Percentiles rank a stretch among this genome's conserved stretches.
These are phyloP conservation scores for Fusarium sp. DNA, from an alignment of 2,329 filamentous ascomycete genomes.

Conservation along the genomic window DNA sequence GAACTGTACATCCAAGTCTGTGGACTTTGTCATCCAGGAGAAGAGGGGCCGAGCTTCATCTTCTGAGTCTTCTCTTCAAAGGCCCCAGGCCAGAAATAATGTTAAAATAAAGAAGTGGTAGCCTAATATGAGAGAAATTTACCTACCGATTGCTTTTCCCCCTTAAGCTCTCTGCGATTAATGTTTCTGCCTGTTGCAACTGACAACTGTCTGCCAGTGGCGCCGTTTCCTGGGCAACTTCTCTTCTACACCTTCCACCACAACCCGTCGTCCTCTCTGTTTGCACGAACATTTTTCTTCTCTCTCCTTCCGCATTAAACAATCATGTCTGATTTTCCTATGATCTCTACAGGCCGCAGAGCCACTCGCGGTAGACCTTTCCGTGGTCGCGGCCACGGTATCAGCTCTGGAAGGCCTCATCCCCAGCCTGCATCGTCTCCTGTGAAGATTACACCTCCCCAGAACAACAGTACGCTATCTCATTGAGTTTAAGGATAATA, in stretches of 20 bases:
- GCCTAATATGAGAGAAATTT: too few species aligned
- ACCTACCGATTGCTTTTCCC: too few species aligned
- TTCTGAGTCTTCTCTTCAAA: neutral
- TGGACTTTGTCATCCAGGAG: neutral
- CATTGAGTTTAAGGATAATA: rapidly evolving
- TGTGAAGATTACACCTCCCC: neutral
- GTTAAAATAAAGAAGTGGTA: neutral
- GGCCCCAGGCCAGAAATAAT: too few species aligned
- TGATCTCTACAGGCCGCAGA: neutral
- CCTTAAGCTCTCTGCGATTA: neutral
- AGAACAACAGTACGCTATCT: neutral
- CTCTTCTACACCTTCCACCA: neutral
- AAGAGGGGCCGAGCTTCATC: neutral
- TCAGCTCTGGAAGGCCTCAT: neutral
- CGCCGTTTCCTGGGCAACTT: neutral
- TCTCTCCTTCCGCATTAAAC: neutral
- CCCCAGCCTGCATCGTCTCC: neutral
- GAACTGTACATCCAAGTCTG: neutral
- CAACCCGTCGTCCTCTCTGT: neutral
- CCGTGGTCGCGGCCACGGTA: neutral
- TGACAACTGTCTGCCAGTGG: neutral
- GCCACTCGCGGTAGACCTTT: neutral
- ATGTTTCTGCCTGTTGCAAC: neutral
- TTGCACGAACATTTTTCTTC: neutral
- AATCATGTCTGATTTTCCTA: neutral